Base-by-base conservation (phyloP, 352 stramenopile genomes). In the Globisporangium spinosum region DNA sequence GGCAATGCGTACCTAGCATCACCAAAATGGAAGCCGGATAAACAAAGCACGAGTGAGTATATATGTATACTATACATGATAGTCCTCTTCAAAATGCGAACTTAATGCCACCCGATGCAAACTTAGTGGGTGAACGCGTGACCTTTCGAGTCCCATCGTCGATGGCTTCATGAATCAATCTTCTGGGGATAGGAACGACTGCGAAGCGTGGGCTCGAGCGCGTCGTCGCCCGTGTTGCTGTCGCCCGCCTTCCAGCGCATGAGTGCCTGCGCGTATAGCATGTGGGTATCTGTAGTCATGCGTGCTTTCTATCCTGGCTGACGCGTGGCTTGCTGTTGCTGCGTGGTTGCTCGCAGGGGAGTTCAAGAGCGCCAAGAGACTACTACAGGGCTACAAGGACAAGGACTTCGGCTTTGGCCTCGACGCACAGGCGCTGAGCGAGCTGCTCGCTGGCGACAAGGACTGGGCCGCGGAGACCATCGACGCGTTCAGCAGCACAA, bases 381-480 rank as follows among this genome's bases (percentile, higher is more conserved):
- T 92, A 57, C 63, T 92, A 4, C 67, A 77, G 25, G 80, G 86
- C 35, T 92, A 90, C 77, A 87, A 90, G 63, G 84, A 89, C 29
- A 89, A 90, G 60, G 84, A 92, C 55, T 54, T 92, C 67, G 80
- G 90, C 61, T 92, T 92, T 72, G 82, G 82, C 0, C 65, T 92
- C 40, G 82, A 92, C 62, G 74, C 70, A 0, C 74, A 87, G 51
- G 73, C 60, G 0, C 73, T 92, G 10, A 69, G 76, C 1, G 75
- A 90, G 43, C 55, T 92, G 15, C 25, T 89, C 1, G 49, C 70
- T n/a, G 70, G 72, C 15, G 80, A 90, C 65, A 87, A 75, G 54
- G 67, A 77, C 8, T 89, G 80, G 80, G 78, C 82, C 9, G 73
- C 87, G 22, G 55, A 45, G 10, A 87, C 89, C 38, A 79, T 89